Evolutionary conservation across 352 stramenopile species (phyloP).

Genomic region (Phytophthora ohioensis): DNA sequence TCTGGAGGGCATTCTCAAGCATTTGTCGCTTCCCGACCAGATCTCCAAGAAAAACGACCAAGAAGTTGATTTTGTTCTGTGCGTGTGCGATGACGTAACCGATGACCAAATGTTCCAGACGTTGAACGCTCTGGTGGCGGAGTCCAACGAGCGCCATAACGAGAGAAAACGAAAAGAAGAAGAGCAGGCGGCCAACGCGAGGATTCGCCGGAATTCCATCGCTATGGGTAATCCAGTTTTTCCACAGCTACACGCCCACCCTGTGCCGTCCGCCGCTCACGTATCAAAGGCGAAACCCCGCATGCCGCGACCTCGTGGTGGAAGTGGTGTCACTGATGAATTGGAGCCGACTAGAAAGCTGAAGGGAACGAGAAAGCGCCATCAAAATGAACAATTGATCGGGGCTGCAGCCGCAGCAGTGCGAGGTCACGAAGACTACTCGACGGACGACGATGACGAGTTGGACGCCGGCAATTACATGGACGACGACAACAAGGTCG

Average conservation of each 20-base stretch:
- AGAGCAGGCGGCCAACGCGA: conserved; percentile 40
- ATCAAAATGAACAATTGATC: conserved; percentile 27
- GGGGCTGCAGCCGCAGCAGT: conserved; percentile 33
- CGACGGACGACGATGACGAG: conserved; percentile 60
- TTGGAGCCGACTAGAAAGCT: conserved; percentile 30
- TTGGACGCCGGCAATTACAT: conserved; percentile 46
- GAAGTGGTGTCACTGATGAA: conserved; percentile 31
- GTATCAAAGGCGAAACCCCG: conserved; percentile 49
- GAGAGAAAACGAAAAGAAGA: conserved; percentile 51
- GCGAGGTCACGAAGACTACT: conserved; percentile 44
- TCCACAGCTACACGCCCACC: conserved; percentile 30
- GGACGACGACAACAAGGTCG: conserved; percentile 85
- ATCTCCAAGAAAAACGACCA: conserved; percentile 69
- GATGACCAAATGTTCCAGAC: conserved; percentile 94
- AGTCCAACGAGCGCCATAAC: conserved; percentile 80
- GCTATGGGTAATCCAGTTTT: conserved; percentile 15
- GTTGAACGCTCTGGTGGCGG: conserved; percentile 74
- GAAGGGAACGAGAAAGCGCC: conserved; percentile 22
- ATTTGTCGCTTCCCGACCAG: conserved; percentile 73
- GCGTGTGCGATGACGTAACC: conserved; percentile 88
- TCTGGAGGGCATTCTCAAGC: conserved; percentile 77
- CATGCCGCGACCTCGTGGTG: conserved; percentile 36
- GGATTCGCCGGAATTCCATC: conserved; percentile 44
- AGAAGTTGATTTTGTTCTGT: conserved; percentile 90
- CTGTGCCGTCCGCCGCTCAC: conserved; percentile 44